Conservation (phyloP, 306 rosid genomes). For the Begonia peltatifolia region DNA sequence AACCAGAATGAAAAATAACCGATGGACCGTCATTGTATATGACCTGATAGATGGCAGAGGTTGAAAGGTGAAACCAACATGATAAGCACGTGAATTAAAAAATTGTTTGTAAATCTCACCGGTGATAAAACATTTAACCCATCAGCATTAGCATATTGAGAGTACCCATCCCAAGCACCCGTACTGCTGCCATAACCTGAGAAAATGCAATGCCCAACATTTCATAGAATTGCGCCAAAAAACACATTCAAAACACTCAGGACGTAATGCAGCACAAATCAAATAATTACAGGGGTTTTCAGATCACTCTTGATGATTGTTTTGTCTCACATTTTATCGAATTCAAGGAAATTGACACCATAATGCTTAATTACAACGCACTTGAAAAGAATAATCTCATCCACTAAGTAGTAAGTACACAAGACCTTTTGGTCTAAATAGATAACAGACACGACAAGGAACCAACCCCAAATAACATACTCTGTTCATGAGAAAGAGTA, state of each 20-base stretch:
- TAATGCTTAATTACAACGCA: too few species aligned
- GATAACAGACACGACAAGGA: slow-evolving; percentile 1
- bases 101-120: slow-evolving; percentile 14
- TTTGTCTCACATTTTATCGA: too few species aligned
- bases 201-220: background rate
- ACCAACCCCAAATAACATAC: slow-evolving; percentile 29
- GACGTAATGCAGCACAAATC: too few species aligned
- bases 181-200: slow-evolving; percentile 29
- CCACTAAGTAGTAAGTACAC: too few species aligned
- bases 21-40: slow-evolving; percentile 37
- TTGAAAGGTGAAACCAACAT: background rate
- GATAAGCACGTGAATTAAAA: too few species aligned
- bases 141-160: slow-evolving; percentile 31
- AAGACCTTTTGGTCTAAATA: too few species aligned
- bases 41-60: slow-evolving; percentile 16
- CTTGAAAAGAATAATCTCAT: too few species aligned
- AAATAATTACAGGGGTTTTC: too few species aligned
- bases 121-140: slow-evolving; percentile 37
- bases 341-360: too few species aligned
- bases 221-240: too few species aligned
- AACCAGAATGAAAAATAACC: slow-evolving; percentile 39
- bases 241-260: too few species aligned
- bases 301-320: too few species aligned
- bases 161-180: slow-evolving; percentile 40
- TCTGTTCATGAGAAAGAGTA: slow-evolving; percentile 16